Evolutionary conservation across 1,284 basidiomycete genomes (phyloP).

Genomic region (Cutaneotrichosporon arboriforme): DNA sequence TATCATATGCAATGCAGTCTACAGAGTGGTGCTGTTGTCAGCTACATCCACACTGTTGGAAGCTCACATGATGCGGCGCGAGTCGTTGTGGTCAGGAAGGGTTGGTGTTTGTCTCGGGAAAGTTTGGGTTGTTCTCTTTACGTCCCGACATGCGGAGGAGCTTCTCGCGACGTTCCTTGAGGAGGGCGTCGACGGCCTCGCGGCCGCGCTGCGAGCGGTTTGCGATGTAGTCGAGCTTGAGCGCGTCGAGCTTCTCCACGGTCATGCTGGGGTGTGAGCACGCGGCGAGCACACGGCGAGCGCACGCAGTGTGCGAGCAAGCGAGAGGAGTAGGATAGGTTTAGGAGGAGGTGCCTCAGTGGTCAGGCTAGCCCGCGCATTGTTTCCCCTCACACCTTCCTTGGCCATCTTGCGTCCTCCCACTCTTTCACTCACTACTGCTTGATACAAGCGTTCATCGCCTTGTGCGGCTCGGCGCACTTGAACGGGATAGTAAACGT

Average conservation of each 20-base stretch:
- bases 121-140: slow-evolving; percentile 21
- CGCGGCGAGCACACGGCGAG: too few relatives aligned
- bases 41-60: background rate
- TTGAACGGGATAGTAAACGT: slow-evolving; percentile 79
- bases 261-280: slow-evolving; percentile 28
- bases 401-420: too few relatives aligned
- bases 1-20: slow-evolving; percentile 12
- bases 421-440: slow-evolving; percentile 59
- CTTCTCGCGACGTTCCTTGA: slow-evolving; percentile 25
- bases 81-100: too few relatives aligned
- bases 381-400: too few relatives aligned
- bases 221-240: slow-evolving; percentile 45
- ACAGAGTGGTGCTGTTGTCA: slow-evolving; percentile 7
- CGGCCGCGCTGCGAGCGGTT: slow-evolving; percentile 37
- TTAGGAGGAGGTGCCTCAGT: too few relatives aligned
- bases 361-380: too few relatives aligned
- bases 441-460: slow-evolving; percentile 71
- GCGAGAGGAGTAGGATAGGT: too few relatives aligned
- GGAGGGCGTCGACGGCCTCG: slow-evolving; percentile 33
- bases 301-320: too few relatives aligned
- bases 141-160: slow-evolving; percentile 29
- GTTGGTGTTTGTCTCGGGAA: background rate
- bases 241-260: slow-evolving; percentile 35
- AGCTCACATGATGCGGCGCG: background rate
- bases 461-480: slow-evolving; percentile 64